Base-by-base conservation (phyloP, 352 stramenopile species). In the Salisapilia sapeloensis region DNA sequence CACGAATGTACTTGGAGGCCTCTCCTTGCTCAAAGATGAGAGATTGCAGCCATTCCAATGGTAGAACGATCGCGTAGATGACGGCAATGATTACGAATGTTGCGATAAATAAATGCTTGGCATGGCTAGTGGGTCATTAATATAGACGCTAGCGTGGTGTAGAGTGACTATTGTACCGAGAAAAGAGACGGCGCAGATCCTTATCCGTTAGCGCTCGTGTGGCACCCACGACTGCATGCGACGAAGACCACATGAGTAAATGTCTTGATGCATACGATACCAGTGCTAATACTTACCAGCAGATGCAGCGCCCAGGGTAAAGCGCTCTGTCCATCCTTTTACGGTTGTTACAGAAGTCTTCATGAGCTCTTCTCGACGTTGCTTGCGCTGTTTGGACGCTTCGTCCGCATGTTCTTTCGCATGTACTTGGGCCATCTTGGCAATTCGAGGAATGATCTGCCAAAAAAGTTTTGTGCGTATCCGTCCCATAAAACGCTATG, bases 11-110 rank as follows among this genome's bases (percentile, higher is more conserved):
- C 33, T 42, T 28, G 32, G 74, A 56, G 45, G 78, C 52, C 24
- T 51, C 66, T 21, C 56, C 41, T 2, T 35, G 44, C 6, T 37
- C 29, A 4, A 72, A 24, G 16, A 75, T 51, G 18, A 65, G 37
- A 43, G 43, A 48, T 27, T 53, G 44, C 38, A 75, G 54, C 66
- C 59, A 66, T 36, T 82, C 66, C 28, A 78, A 30, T n/a, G 66
- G 66, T 37, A 70, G 41, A 17, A 82, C 33, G 14, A 78, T 22
- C 12, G 50, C 16, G 27, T 65, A 60, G 35, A 78, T 27, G 18
- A 75, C 24, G 15, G 40, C 46, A n/a, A 70, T 53, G 18, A 78
- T 47, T 43, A 60, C 57, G n/a, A 58, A n/a, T 19, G 61, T 58
- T 50, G 58, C 53, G 21, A 67, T 34, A 31, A 78, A 41, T 33